Conservation (phyloP, 2,329 filamentous ascomycete species). For the Aspergillus novoparasiticus region DNA sequence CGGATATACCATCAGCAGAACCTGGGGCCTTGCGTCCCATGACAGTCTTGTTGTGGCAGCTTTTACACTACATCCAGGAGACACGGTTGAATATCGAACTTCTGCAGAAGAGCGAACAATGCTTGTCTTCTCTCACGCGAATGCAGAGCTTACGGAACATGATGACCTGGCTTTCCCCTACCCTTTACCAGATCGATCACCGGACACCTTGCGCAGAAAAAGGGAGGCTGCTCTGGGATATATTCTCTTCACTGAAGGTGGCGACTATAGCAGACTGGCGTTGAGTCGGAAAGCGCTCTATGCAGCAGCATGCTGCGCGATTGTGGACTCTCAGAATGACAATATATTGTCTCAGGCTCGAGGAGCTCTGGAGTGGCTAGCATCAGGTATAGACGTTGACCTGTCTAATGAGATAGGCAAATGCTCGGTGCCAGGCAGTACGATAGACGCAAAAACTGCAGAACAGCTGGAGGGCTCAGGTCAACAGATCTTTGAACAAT, state of each 20-base stretch:
- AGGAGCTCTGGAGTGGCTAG: slow-evolving; percentile 30
- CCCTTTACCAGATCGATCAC: slow-evolving; percentile 16
- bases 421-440: slow-evolving; percentile 20
- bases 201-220: slow-evolving; percentile 17
- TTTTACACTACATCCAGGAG: slow-evolving; percentile 57
- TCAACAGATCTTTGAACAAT: slow-evolving; percentile 47
- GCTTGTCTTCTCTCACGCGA: slow-evolving; percentile 38
- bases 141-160: slow-evolving; percentile 14
- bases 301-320: slow-evolving; percentile 38
- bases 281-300: slow-evolving; percentile 38
- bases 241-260: slow-evolving; percentile 27
- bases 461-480: slow-evolving; percentile 26
- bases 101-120: slow-evolving; percentile 48
- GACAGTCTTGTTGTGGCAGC: slow-evolving; percentile 53
- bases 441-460: slow-evolving; percentile 27
- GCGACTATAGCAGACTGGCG: slow-evolving; percentile 16
- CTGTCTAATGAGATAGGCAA: slow-evolving; percentile 36
- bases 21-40: slow-evolving; percentile 57
- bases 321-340: slow-evolving; percentile 29
- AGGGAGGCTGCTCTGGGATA: slow-evolving; percentile 31
- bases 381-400: slow-evolving; percentile 29
- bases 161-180: slow-evolving; percentile 7
- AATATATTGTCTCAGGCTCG: slow-evolving; percentile 29
- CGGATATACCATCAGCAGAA: slow-evolving; percentile 51
- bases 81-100: slow-evolving; percentile 60